Base-by-base conservation (phyloP, 108 stramenopile genomes). In the Nitzschia sp. region DNA sequence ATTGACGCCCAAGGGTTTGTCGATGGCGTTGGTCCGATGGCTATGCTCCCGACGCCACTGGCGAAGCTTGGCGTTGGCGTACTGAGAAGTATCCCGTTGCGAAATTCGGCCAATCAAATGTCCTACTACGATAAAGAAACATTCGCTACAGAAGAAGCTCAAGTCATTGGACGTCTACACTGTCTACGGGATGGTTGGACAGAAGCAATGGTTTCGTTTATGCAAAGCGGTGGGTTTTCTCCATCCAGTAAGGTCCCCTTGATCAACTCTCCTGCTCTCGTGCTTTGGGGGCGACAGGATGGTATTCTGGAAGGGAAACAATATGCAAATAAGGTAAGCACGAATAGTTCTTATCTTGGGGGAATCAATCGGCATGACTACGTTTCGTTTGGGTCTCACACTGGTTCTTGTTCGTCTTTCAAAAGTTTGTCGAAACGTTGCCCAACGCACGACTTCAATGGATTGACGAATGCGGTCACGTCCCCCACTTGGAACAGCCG, bases 381-480 rank as follows among this genome's bases (percentile, higher is more conserved):
- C 31, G 25, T 31, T 58, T 17, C 28, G 17, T 58, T 28, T 58
- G 0, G 0, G 13, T 0, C 2, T 13, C 35, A 50, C 21, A 41
- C 6, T 41, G 38, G 38, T 17, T 11, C 34, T 45, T 22, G 36
- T 22, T 23, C 13, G 28, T 27, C 21, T 22, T 4, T 30, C 0
- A 13, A 31, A 28, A 70, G 76, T 96, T 96, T 72, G 62, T 88
- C 5, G 84, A 93, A 36, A 74, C 77, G 45, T 66, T 97, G 53
- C 85, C 87, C 1, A 66, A 93, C 61, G 92, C 92, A 17, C 45
- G 66, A 29, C 46, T 96, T 67, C 58, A 80, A 41, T 94, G 92
- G 88, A 81, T 96, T 29, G 96, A 96, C 35, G 90, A 94, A 65
- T 96, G 96, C 60, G 97, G 96, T 6, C 96, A 96, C 72, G 95